phyloP scores from a whole-genome alignment of 176 grass and related monocot species.

The Aegilops longissima region DNA sequence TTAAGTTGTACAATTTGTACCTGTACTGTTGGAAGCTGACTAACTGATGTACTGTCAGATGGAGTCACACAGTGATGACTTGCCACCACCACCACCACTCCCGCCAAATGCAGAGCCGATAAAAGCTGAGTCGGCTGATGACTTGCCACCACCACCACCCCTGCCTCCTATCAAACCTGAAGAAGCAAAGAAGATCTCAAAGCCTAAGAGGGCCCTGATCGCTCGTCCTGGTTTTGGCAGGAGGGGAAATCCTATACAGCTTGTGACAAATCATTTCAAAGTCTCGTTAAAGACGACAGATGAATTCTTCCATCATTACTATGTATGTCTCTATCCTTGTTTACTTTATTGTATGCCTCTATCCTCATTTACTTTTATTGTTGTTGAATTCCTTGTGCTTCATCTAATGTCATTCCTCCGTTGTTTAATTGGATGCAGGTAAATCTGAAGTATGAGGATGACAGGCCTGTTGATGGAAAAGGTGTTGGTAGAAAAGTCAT shows the following conservation, averaged over 20 bases:
- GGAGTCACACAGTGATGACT: conserved; percentile 38
- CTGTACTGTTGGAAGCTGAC: background rate
- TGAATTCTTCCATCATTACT: conserved; percentile 73
- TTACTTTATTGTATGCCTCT: background rate
- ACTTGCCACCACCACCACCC: conserved; percentile 24
- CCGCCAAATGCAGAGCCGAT: conserved; percentile 14
- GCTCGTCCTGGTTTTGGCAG: conserved; percentile 50
- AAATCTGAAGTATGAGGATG: conserved; percentile 82
- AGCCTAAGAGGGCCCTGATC: conserved; percentile 47
- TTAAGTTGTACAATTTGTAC: background rate
- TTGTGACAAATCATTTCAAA: conserved; percentile 67
- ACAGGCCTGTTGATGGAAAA: conserved; percentile 79
- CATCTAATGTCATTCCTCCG: background rate
- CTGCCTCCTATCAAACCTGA: conserved; percentile 35
- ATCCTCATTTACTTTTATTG: background rate
- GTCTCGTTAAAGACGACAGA: conserved; percentile 49
- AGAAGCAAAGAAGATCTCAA: conserved; percentile 17
- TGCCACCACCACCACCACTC: conserved; percentile 40
- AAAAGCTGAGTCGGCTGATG: background rate
- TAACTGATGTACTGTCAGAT: conserved; percentile 26
- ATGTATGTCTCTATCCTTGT: conserved; percentile 36
- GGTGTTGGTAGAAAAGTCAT: conserved; percentile 67
- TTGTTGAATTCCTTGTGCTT: background rate
- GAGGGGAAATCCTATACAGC: conserved; percentile 42
- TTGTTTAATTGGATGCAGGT: conserved; percentile 46